A percentile compares a stretch with the other conserved stretches of the same genome.
Conservation (phyloP, 169 alveolate genomes). For the Plasmodium cynomolgi region DNA sequence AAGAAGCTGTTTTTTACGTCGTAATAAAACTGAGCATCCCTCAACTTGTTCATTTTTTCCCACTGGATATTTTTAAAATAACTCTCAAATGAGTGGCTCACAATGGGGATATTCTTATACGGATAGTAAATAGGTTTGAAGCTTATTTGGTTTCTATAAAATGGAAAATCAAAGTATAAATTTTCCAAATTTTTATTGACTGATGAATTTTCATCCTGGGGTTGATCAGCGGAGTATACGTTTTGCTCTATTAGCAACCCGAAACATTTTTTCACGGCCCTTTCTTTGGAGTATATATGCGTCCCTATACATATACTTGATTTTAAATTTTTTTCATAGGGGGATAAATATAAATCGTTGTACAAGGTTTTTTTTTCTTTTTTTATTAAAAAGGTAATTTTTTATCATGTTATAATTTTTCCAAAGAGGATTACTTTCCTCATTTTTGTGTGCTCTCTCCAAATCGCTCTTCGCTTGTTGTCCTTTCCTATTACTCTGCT, state of each 20-base stretch:
- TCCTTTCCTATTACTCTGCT: background rate
- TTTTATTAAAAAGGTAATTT: constrained; percentile 52
- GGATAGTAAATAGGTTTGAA: constrained; percentile 65
- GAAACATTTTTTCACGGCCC: constrained; percentile 76
- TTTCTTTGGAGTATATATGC: constrained; percentile 74
- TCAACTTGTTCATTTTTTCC: constrained; percentile 41
- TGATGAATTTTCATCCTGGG: constrained; percentile 51
- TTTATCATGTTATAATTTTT: constrained; percentile 37
- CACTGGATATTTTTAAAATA: constrained; percentile 40
- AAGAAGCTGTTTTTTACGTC: constrained; percentile 40
- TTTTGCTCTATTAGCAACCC: constrained; percentile 72
- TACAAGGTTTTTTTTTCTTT: constrained; percentile 55
- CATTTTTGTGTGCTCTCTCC: background rate
- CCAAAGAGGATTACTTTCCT: background rate
- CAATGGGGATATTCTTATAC: constrained; percentile 53
- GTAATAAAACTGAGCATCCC: constrained; percentile 56
- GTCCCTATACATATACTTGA: constrained; percentile 76
- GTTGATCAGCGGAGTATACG: constrained; percentile 33
- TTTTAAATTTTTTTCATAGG: constrained; percentile 74
- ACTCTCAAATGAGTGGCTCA: constrained; percentile 34
- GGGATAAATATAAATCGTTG: constrained; percentile 69
- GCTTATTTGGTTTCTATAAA: constrained; percentile 36
- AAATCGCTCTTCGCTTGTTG: background rate
- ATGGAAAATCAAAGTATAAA: constrained; percentile 67
- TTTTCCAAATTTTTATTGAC: constrained; percentile 75